These are phyloP conservation scores for Melaleuca quinquenervia DNA, from an alignment of 345 rosid species.

Conservation along the genomic window DNA sequence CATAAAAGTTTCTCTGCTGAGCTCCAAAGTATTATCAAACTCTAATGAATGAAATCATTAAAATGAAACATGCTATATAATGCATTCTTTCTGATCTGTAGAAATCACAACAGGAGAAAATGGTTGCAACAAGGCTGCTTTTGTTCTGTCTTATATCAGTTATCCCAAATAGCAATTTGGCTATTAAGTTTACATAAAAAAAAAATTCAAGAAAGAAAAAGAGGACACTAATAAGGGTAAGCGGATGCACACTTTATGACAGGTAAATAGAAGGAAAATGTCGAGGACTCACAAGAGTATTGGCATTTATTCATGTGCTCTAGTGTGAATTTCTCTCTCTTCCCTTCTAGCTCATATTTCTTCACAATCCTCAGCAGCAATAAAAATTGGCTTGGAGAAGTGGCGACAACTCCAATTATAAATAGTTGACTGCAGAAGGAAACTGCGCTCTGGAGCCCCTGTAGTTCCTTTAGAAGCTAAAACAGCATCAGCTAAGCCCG, in stretches of 20 bases:
- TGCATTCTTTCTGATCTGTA: slow-evolving; percentile 82
- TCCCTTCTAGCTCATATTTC: slow-evolving; percentile 70
- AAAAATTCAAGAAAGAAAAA: background rate
- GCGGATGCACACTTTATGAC: background rate
- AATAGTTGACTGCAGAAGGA: slow-evolving; percentile 86
- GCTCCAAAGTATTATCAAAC: background rate
- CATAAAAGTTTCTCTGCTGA: background rate
- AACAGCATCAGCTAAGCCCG: slow-evolving; percentile 90
- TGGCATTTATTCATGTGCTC: slow-evolving; percentile 87
- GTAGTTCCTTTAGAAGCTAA: slow-evolving; percentile 44
- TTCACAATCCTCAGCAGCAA: slow-evolving; percentile 65
- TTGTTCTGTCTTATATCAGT: slow-evolving; percentile 71
- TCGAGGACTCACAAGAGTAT: slow-evolving; percentile 18
- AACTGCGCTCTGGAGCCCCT: slow-evolving; percentile 55
- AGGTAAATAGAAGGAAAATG: background rate
- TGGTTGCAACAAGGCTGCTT: slow-evolving; percentile 70
- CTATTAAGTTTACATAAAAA: slow-evolving; percentile 70
- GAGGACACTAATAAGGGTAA: background rate
- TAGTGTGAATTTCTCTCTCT: slow-evolving; percentile 74
- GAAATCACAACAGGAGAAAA: slow-evolving; percentile 84
- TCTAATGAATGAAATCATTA: background rate
- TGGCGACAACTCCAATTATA: slow-evolving; percentile 95
- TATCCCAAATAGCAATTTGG: slow-evolving; percentile 83
- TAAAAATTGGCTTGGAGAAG: slow-evolving; percentile 93
- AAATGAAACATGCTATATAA: slow-evolving; percentile 17